Evolutionary conservation across 1,284 basidiomycete genomes (phyloP).

Genomic region (Tilletia caries): DNA sequence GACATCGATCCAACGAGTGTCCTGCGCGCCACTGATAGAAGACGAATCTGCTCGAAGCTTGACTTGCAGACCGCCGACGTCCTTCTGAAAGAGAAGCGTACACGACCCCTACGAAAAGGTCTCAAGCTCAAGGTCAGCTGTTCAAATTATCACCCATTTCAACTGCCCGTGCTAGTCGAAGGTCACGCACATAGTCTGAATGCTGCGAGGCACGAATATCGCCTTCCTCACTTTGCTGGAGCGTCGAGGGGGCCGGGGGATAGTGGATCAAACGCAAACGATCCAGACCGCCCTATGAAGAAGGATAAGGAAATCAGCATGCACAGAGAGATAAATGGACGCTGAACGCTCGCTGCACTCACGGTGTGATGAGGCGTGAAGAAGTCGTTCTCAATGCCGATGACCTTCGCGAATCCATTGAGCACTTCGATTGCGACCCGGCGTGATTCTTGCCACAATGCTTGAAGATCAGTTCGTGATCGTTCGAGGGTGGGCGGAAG

Average conservation of each 20-base stretch:
- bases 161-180: no score
- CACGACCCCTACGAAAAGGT: constrained; percentile 61
- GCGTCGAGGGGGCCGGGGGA: constrained; percentile 27
- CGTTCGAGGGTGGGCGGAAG: constrained; percentile 25
- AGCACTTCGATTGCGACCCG: constrained; percentile 26
- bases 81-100: constrained; percentile 78
- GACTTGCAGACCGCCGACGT: constrained; percentile 79
- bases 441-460: constrained; percentile 34
- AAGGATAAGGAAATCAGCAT: constrained; percentile 1
- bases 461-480: constrained; percentile 18
- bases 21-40: no score
- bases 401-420: constrained; percentile 32
- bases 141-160: no score
- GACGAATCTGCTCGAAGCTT: constrained; percentile 4
- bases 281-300: constrained; percentile 33
- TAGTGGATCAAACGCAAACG: constrained; percentile 44
- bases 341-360: not conserved
- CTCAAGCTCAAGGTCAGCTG: not conserved
- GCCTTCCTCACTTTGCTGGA: not conserved
- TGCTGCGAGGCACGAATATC: constrained; percentile 40
- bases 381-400: constrained; percentile 22
- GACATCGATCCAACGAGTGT: constrained; percentile 67
- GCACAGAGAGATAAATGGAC: not conserved
- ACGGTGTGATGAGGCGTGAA: constrained; percentile 20
- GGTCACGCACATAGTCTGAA: constrained; percentile 61